These are phyloP conservation scores for Hura crepitans DNA, from an alignment of 441 rosid species.

Conservation along the genomic window DNA sequence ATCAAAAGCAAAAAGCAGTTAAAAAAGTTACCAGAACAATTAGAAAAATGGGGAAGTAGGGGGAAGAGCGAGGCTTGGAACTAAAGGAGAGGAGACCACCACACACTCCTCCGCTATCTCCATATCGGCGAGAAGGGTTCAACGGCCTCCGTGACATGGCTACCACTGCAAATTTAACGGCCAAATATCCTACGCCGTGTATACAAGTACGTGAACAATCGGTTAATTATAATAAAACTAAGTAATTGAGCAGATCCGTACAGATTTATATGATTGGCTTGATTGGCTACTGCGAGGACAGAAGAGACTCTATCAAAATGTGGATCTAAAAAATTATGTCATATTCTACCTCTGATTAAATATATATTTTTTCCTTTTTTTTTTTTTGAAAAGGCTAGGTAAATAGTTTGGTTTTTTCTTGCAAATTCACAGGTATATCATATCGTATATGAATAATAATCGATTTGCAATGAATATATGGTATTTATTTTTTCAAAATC, in stretches of 20 bases:
- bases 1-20: neutral
- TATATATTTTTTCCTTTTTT: no score
- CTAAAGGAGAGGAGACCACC: conserved; percentile 23
- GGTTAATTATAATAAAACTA: neutral
- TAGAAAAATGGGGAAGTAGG: conserved; percentile 33
- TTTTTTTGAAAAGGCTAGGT: no score
- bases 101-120: conserved; percentile 25
- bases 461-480: no score
- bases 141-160: conserved; percentile 45
- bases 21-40: conserved; percentile 30
- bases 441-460: no score
- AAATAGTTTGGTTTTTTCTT: no score
- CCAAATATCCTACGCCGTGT: neutral
- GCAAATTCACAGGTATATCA: no score
- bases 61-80: conserved; percentile 34
- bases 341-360: no score
- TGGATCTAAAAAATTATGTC: neutral
- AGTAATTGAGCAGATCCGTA: neutral
- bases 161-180: neutral
- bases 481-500: no score
- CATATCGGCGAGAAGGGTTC: conserved; percentile 36
- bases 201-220: neutral
- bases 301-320: no score
- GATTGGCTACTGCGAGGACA: no score
- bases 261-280: neutral